These are phyloP conservation scores for Populus hybrid DNA, from an alignment of 441 rosid species.

Conservation along the genomic window DNA sequence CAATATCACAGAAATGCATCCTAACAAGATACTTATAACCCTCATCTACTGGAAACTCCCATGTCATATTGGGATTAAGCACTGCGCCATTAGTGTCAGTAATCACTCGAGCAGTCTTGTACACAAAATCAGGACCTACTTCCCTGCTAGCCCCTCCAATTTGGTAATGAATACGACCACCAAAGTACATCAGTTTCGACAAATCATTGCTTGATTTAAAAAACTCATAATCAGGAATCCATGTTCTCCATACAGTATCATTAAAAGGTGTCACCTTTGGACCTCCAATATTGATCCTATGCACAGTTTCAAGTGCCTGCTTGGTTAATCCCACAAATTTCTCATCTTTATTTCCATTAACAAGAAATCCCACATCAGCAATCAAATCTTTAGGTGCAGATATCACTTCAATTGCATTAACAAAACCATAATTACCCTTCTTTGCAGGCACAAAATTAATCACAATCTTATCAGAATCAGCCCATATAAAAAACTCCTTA, in stretches of 20 bases:
- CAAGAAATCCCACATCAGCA: constrained; percentile 45
- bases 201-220: constrained; percentile 37
- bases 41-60: constrained; percentile 56
- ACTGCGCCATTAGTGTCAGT: constrained; percentile 42
- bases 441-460: constrained; percentile 49
- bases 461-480: constrained; percentile 44
- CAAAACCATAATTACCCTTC: constrained; percentile 53
- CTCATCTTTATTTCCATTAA: constrained; percentile 36
- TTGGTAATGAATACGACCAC: constrained; percentile 61
- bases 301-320: constrained; percentile 54
- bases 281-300: constrained; percentile 73
- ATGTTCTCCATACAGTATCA: constrained; percentile 77
- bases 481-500: constrained; percentile 63
- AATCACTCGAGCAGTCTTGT: constrained; percentile 61
- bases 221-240: constrained; percentile 69
- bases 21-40: constrained; percentile 59
- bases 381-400: constrained; percentile 86
- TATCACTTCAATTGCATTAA: constrained; percentile 80
- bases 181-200: constrained; percentile 34
- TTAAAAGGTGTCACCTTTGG: constrained; percentile 70
- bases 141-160: constrained; percentile 71
- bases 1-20: constrained; percentile 79
- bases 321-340: constrained; percentile 39
- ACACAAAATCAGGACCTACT: constrained; percentile 75
- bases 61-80: constrained; percentile 53